Percentiles rank a stretch among this genome's conserved stretches.
These are phyloP conservation scores for Penicillium alfredii DNA, from an alignment of 495 filamentous ascomycete genomes.

Conservation along the genomic window DNA sequence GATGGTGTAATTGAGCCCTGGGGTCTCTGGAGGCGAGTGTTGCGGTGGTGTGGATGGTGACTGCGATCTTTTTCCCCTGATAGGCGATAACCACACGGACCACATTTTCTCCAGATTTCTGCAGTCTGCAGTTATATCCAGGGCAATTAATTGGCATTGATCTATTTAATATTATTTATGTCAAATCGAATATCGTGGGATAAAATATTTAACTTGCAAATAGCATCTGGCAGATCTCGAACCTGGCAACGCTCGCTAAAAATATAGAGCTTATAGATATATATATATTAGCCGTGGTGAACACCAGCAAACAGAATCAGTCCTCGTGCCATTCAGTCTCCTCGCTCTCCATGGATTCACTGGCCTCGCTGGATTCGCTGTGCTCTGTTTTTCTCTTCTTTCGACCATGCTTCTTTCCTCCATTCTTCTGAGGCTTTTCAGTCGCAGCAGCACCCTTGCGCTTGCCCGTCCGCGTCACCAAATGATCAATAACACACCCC, in stretches of 20 bases:
- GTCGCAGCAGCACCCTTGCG: constrained; percentile 25
- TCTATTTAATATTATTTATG: too few relatives aligned
- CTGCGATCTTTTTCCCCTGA: constrained; percentile 11
- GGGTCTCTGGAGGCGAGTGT: constrained; percentile 3
- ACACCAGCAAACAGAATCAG: too few relatives aligned
- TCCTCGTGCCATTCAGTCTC: not conserved
- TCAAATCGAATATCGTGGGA: too few relatives aligned
- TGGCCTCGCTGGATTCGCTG: not conserved
- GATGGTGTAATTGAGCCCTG: constrained; percentile 11
- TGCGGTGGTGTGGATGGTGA: constrained; percentile 4
- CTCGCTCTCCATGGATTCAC: not conserved
- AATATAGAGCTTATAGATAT: too few relatives aligned
- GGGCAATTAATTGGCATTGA: not conserved
- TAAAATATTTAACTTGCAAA: too few relatives aligned
- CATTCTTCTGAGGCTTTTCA: too few relatives aligned
- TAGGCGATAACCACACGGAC: constrained; percentile 8
- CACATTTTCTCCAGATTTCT: not conserved
- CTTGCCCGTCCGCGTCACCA: constrained; percentile 41
- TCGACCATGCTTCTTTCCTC: not conserved
- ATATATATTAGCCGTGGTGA: too few relatives aligned
- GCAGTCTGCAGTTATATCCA: not conserved
- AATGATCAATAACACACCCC: constrained; percentile 47
- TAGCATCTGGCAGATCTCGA: too few relatives aligned
- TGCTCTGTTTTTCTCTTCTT: constrained; percentile 1
- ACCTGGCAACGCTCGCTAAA: too few relatives aligned